Evolutionary conservation across 805 yeast species (phyloP).

Genomic region (Monosporozyma aerobia): DNA sequence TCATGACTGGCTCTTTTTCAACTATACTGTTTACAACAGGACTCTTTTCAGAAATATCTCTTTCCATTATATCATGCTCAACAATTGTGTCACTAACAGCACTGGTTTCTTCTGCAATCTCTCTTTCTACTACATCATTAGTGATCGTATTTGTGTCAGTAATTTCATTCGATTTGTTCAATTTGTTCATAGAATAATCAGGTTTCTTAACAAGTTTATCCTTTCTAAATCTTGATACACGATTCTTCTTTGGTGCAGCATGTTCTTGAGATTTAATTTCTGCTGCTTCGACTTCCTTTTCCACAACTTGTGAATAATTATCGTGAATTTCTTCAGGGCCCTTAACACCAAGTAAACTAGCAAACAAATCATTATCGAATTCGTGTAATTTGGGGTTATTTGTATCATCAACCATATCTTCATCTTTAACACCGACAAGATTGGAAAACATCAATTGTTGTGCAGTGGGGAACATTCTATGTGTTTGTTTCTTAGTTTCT

Average conservation of each 20-base stretch:
- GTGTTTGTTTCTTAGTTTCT: conserved; percentile 26
- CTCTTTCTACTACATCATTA: conserved; percentile 2
- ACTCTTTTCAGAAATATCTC: background rate
- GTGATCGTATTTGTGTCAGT: background rate
- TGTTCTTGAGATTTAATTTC: conserved; percentile 5
- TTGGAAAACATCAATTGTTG: background rate
- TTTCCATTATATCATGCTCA: conserved; percentile 6
- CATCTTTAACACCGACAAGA: conserved; percentile 2
- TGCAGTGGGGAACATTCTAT: conserved; percentile 5
- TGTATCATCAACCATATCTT: conserved; percentile 8
- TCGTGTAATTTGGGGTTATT: conserved; percentile 14
- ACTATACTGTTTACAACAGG: conserved; percentile 4
- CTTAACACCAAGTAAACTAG: conserved; percentile 25
- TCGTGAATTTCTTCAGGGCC: conserved; percentile 25
- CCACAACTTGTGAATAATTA: conserved; percentile 14
- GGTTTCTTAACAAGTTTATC: conserved; percentile 6
- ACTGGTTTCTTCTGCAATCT: background rate
- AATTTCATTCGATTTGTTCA: too few relatives aligned
- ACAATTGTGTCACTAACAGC: background rate
- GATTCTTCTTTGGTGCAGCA: conserved; percentile 7
- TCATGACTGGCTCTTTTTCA: conserved; percentile 4
- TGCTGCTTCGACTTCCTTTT: conserved; percentile 6
- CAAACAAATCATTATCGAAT: conserved; percentile 28
- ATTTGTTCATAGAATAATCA: background rate
- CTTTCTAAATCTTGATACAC: conserved; percentile 26